phyloP scores from a whole-genome alignment of 352 stramenopile genomes.

The Pythium sp. region DNA sequence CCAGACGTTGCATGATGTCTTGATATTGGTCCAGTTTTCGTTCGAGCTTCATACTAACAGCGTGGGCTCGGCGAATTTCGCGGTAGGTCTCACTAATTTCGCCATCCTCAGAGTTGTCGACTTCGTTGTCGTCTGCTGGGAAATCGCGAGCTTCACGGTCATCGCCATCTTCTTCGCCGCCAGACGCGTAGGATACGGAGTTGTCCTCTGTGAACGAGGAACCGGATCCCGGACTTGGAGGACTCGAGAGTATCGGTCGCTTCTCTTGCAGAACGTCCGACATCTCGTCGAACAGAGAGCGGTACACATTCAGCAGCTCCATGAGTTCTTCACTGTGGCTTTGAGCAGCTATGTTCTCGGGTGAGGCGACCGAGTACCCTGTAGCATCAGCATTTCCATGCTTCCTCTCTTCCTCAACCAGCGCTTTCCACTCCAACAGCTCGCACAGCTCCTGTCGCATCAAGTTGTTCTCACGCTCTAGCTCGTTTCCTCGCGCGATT shows the following conservation, averaged over 20 bases:
- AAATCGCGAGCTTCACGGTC: constrained; percentile 28
- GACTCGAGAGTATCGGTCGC: constrained; percentile 36
- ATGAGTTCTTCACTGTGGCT: constrained; percentile 44
- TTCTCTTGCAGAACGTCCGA: constrained; percentile 57
- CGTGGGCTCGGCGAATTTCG: constrained; percentile 63
- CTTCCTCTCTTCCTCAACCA: constrained; percentile 46
- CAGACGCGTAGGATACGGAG: constrained; percentile 60
- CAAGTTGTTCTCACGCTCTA: constrained; percentile 67
- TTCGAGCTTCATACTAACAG: constrained; percentile 56
- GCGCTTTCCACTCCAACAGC: constrained; percentile 71
- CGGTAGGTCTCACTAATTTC: constrained; percentile 35
- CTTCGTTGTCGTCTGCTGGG: constrained; percentile 40
- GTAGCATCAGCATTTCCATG: constrained; percentile 29
- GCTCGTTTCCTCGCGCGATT: constrained; percentile 34
- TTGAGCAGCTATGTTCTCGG: constrained; percentile 7
- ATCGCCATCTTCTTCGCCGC: constrained; percentile 26
- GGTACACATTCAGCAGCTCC: constrained; percentile 68
- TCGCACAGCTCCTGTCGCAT: constrained; percentile 68
- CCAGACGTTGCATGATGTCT: constrained; percentile 63
- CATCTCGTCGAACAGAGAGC: constrained; percentile 60
- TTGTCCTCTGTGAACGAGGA: constrained; percentile 70
- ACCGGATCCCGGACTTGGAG: constrained; percentile 48
- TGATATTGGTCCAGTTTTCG: constrained; percentile 71
- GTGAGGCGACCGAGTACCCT: constrained; percentile 10
- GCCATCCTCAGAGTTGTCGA: constrained; percentile 32